Evolutionary conservation across 2,329 filamentous ascomycete genomes (phyloP).

Genomic region (Aureobasidium sp.): DNA sequence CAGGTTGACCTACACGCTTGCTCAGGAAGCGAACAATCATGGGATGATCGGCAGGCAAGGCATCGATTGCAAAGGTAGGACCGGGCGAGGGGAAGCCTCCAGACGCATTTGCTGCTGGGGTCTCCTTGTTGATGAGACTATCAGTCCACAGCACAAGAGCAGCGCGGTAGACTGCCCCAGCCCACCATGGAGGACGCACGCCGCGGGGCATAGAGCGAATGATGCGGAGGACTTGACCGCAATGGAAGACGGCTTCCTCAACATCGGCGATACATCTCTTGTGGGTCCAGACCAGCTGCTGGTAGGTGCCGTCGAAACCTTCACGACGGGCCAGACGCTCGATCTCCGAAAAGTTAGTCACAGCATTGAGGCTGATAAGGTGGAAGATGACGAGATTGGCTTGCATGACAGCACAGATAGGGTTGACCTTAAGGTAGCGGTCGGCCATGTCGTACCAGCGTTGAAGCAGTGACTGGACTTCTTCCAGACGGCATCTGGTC

Average conservation of each 20-base stretch:
- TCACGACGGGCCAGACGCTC: constrained; percentile 60
- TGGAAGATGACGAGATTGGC: constrained; percentile 65
- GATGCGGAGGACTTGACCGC: constrained; percentile 59
- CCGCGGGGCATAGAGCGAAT: constrained; percentile 54
- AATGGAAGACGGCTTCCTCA: constrained; percentile 60
- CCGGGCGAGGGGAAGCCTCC: constrained; percentile 33
- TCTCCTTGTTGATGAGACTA: constrained; percentile 48
- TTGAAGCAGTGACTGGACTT: constrained; percentile 57
- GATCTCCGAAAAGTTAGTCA: constrained; percentile 61
- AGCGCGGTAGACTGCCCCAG: constrained; percentile 62
- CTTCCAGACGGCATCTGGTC: constrained; percentile 54
- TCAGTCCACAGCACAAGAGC: constrained; percentile 58
- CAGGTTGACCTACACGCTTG: constrained; percentile 47
- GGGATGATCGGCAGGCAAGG: constrained; percentile 45
- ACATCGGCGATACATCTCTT: constrained; percentile 58
- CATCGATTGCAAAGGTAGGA: constrained; percentile 45
- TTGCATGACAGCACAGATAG: constrained; percentile 53
- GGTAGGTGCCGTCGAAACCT: constrained; percentile 49
- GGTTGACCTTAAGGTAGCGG: constrained; percentile 48
- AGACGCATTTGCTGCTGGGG: constrained; percentile 28
- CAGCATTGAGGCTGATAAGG: constrained; percentile 61
- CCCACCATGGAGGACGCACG: constrained; percentile 62
- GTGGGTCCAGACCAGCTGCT: constrained; percentile 48
- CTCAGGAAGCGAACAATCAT: constrained; percentile 46
- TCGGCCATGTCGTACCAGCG: constrained; percentile 63